Evolutionary conservation across 2,329 filamentous ascomycete species (phyloP), one percentile per base, ranked within the genome.

Genomic region (Penicillium sp.): DNA sequence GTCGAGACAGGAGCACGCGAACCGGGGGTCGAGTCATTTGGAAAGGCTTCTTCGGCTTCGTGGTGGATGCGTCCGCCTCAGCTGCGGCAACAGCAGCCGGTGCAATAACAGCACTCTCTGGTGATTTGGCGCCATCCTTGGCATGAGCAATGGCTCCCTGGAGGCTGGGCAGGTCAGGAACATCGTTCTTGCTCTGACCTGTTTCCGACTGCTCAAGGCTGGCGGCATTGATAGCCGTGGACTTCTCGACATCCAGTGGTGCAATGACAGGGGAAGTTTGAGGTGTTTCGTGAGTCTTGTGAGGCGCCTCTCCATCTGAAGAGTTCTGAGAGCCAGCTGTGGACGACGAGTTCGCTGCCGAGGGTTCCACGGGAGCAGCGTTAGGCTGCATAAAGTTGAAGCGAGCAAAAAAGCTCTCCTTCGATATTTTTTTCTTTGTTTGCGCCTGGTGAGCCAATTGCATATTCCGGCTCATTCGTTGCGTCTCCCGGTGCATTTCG

Each of bases 401-500:
- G 15, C 78, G 77, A 36, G 86, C 82, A 55, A 96, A 84, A 1
- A 98, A 72, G 42, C 84, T 84, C 25, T 80, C 78, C 51, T 89
- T 92, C 5, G 82, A 80, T 48, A 95, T 84, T 67, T 87, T 94
- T 72, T 92, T 96, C 64, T 84, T 89, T 1, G 87, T 94, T 66
- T 82, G 86, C 15, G 86, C 84, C 59, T 95, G 82, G 62, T 96
- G 89, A 1, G 85, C 79, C 32, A 98, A 75, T 62, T 96, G 90
- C 77, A 95, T 85, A 57, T 84, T 93, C 49, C 92, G 77, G 50
- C 79, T 82, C 68, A 98, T 78, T 18, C 92, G 80, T 67, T 98
- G 92, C 1, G 90, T 95, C 65, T 98, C 92, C 41, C 87, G 79
- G 53, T 84, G 84, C 83, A 98, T 95, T 51, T 96, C 90, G 59